phyloP scores from a whole-genome alignment of 2,329 filamentous ascomycete genomes.

The Cladosporium sp. region DNA sequence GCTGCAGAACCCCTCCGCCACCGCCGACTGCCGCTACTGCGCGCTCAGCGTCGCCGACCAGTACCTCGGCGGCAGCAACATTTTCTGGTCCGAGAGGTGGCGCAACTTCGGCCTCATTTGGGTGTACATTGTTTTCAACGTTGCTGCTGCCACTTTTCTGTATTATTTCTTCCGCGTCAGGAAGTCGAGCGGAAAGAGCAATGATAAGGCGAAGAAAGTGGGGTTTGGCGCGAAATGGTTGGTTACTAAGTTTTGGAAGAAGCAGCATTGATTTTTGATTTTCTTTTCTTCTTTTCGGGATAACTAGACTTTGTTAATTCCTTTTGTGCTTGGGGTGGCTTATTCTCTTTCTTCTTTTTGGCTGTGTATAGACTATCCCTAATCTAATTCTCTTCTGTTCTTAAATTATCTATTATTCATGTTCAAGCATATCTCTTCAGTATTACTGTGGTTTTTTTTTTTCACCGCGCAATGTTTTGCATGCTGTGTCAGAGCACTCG shows the following conservation, averaged over 20 bases:
- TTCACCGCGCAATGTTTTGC: too few relatives aligned
- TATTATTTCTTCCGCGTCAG: slow-evolving; percentile 62
- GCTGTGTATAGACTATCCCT: too few relatives aligned
- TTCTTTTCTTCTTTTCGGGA: too few relatives aligned
- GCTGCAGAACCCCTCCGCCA: slow-evolving; percentile 43
- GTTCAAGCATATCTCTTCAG: too few relatives aligned
- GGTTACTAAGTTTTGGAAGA: slow-evolving; percentile 10
- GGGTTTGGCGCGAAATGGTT: slow-evolving; percentile 8
- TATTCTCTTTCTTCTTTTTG: too few relatives aligned
- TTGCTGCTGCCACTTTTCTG: slow-evolving; percentile 52
- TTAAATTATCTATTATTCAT: neutral
- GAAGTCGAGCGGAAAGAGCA: slow-evolving; percentile 19
- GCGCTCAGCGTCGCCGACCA: slow-evolving; percentile 41
- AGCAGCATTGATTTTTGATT: slow-evolving; percentile 1
- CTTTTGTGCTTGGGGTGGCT: too few relatives aligned
- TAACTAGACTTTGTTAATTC: too few relatives aligned
- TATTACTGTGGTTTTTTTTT: too few relatives aligned
- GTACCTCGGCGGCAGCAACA: slow-evolving; percentile 41
- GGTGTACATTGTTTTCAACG: slow-evolving; percentile 63
- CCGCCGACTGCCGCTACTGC: slow-evolving; percentile 49
- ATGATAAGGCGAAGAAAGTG: slow-evolving; percentile 6
- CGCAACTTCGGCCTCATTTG: slow-evolving; percentile 68
- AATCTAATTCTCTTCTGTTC: too few relatives aligned
- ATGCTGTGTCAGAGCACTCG: too few relatives aligned
- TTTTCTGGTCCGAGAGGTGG: slow-evolving; percentile 53